Base-by-base conservation (phyloP, 345 rosid genomes). In the Chamaenerion angustifolium region DNA sequence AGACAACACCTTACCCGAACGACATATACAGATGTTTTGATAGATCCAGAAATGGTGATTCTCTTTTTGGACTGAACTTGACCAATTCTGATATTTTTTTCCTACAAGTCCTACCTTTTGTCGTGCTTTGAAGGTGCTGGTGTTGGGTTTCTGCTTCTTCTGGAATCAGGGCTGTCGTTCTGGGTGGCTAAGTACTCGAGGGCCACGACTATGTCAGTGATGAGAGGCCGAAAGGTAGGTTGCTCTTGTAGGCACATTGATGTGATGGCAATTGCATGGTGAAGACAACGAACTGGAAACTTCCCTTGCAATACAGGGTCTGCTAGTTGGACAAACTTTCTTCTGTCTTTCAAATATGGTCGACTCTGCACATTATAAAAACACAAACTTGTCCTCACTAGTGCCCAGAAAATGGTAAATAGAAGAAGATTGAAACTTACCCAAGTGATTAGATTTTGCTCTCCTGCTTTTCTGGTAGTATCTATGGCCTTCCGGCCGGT, bases 181-280 rank as follows among this genome's bases (percentile, higher is more conserved):
- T 79, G 92, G 48, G 71, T 64, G 45, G 73, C 64, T 70, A 79
- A 69, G 68, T 83, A 79, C 62, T 79, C 92, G 11, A 92, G 85
- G 12, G 98, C 98, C 1, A 77, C 93, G n/a, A 87, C 90, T 3
- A 92, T 77, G 64, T 87, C 98, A 27, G 77, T 64, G 40, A 92
- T 82, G 23, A 82, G 73, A 10, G 96, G 96, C 45, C 96, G 88
- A 51, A 78, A 84, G 57, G 66, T 72, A 10, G 98, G 95, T 70
- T 92, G 94, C 67, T 92, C 98, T 27, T 82, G 78, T 10, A 92
- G 80, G 70, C 98, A 87, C 98, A 92, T 87, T 16, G 89, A 82
- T 0, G 94, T 71, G 4, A 92, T 69, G 18, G 96, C 98, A 48
- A 87, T 68, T 12, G 95, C 90, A 35, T 92, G 84, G 74, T 87